Evolutionary conservation across 2,329 filamentous ascomycete genomes (phyloP), one percentile per base, ranked within the genome.

Genomic region (Pseudohalonectria lignicola): DNA sequence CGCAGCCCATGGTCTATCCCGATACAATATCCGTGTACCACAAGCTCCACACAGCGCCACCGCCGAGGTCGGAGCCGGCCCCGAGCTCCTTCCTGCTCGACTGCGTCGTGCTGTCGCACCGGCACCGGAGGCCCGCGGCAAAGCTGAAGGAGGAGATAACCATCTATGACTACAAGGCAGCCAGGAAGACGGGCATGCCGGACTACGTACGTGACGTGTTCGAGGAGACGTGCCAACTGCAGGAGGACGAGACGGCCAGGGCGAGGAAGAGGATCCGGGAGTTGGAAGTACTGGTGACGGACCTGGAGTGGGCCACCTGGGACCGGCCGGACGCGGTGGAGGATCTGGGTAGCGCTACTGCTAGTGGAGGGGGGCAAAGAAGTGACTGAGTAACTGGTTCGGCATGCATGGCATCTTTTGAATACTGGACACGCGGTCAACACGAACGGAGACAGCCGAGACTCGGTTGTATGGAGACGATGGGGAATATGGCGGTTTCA

Each of bases 1-100:
- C n/a, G n/a, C 46, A 86, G 83, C 86, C 87, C 13, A 81, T 94
- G 74, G 80, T 71, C 25, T 93, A 76, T 57, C 87, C 87, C 1
- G 87, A 94, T 56, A 72, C 74, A 35, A 76, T 94, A 44, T 86
- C 82, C 0, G 85, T 92, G 16, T 82, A 90, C 49, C 86, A 94
- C 61, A 88, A 82, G 54, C 71, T 94, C 11, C 61, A 69, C 3
- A 55, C 60, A 18, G 57, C 67, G 41, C 80, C 77, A 3, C n/a
- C n/a, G n/a, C n/a, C n/a, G n/a, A n/a, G n/a, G n/a, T 57, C 60
- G 0, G 36, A 45, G 3, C 55, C 59, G 36, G 53, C 54, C 31
- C 63, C 62, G 5, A 68, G 71, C 41, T 69, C 72, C 16, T 72
- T 90, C 44, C 56, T 73, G 39, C 54, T 79, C 40, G 69, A 78